phyloP scores from a whole-genome alignment of 768 basidiomycete genomes.

The Boletus sp. region DNA sequence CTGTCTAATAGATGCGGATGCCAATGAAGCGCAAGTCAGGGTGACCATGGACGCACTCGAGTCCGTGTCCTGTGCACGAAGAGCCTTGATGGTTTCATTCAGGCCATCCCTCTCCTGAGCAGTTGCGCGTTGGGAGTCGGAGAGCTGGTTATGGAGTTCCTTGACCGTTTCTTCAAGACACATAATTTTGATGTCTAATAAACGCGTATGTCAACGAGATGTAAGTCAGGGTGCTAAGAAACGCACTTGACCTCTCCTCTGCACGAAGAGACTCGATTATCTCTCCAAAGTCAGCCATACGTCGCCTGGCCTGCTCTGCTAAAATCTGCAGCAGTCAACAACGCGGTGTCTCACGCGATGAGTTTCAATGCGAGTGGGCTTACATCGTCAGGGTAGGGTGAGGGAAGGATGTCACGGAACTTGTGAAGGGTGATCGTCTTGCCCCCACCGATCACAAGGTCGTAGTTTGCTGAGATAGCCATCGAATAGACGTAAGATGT shows the following conservation, averaged over 20 bases:
- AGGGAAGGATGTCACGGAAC: background rate
- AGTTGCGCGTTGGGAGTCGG: background rate
- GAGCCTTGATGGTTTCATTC: too few relatives aligned
- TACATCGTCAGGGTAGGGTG: background rate
- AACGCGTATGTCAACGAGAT: background rate
- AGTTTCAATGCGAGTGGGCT: background rate
- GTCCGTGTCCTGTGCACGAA: too few relatives aligned
- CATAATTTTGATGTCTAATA: background rate
- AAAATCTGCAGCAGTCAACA: background rate
- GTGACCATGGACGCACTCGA: too few relatives aligned
- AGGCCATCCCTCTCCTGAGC: background rate
- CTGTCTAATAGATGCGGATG: background rate
- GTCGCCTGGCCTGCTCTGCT: background rate
- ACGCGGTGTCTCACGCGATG: background rate
- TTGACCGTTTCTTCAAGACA: background rate
- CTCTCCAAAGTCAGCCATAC: too few relatives aligned
- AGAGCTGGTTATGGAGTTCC: background rate
- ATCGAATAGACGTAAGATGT: background rate
- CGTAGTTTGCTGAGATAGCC: background rate
- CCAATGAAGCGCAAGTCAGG: background rate
- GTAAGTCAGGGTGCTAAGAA: background rate
- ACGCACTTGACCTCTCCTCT: background rate
- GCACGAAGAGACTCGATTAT: background rate
- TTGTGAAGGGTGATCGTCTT: too few relatives aligned
- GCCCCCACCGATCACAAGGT: background rate